phyloP scores from a whole-genome alignment of 2,329 filamentous ascomycete genomes.

The Clonostachys solani region DNA sequence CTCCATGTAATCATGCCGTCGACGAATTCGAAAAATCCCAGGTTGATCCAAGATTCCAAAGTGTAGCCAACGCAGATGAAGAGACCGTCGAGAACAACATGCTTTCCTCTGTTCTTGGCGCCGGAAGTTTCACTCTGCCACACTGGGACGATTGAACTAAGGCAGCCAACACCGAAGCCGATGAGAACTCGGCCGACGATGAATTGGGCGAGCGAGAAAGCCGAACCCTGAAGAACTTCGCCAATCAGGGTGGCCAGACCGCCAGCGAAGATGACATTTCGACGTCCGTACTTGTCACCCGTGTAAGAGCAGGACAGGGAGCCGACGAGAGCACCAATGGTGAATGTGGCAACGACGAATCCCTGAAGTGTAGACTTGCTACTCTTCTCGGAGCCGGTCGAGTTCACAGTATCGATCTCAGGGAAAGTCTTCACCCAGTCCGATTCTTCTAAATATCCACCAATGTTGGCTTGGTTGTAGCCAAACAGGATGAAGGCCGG shows the following conservation, averaged over 20 bases:
- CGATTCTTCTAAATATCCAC: conserved; percentile 61
- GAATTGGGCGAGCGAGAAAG: conserved; percentile 29
- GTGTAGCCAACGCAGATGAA: conserved; percentile 37
- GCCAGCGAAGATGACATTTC: conserved; percentile 49
- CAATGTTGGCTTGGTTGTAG: conserved; percentile 67
- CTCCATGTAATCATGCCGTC: conserved; percentile 19
- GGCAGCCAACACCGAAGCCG: conserved; percentile 46
- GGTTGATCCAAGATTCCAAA: conserved; percentile 38
- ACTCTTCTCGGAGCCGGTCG: conserved; percentile 24
- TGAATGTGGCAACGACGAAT: conserved; percentile 41
- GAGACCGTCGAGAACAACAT: conserved; percentile 42
- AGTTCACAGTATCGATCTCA: conserved; percentile 44
- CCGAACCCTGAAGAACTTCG: conserved; percentile 47
- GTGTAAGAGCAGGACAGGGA: conserved; percentile 33
- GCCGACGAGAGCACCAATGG: conserved; percentile 55
- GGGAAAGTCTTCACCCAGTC: conserved; percentile 52
- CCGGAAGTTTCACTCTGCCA: conserved; percentile 49
- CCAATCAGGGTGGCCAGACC: conserved; percentile 46
- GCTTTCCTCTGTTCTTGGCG: conserved; percentile 44
- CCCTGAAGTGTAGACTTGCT: conserved; percentile 40
- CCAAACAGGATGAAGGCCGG: conserved; percentile 42
- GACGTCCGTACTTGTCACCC: conserved; percentile 55
- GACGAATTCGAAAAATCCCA: conserved; percentile 31
- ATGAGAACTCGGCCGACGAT: conserved; percentile 43
- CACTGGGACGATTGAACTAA: conserved; percentile 46